A percentile compares a stretch with the other conserved stretches of the same genome.
Conservation (phyloP, 345 rosid species). For the Turritis glabra region DNA sequence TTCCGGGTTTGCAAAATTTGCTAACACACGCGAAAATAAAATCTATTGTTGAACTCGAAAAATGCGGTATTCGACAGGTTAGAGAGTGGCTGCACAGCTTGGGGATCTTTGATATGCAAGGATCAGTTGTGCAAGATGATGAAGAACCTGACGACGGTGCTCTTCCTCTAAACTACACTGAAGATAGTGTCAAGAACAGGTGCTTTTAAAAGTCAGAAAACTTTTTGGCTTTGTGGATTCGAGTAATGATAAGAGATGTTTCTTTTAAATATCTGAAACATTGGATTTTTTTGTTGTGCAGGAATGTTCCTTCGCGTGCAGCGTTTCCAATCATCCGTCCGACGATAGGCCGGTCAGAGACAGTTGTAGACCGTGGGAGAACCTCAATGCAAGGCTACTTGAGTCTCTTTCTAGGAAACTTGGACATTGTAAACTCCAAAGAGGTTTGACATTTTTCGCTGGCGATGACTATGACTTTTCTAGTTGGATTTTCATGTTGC, state of each 20-base stretch:
- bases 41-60: neutral
- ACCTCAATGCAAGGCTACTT: constrained; percentile 87
- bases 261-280: neutral
- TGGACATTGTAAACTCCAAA: constrained; percentile 78
- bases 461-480: neutral
- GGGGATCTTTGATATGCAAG: constrained; percentile 71
- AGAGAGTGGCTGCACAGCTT: constrained; percentile 91
- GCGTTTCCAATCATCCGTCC: constrained; percentile 79
- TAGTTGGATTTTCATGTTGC: constrained; percentile 5
- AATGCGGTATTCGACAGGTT: constrained; percentile 47
- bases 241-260: neutral
- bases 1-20: neutral
- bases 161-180: constrained; percentile 54
- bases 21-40: neutral
- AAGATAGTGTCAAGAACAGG: constrained; percentile 78
- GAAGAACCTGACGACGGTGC: constrained; percentile 96
- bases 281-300: constrained; percentile 31
- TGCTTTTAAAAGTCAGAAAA: neutral
- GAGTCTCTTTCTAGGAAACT: constrained; percentile 84
- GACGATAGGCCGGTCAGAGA: constrained; percentile 63
- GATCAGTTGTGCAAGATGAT: constrained; percentile 70
- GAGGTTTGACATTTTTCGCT: constrained; percentile 53
- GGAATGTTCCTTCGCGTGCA: constrained; percentile 79
- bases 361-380: constrained; percentile 66
- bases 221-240: neutral